Evolutionary conservation across 1,284 basidiomycete genomes (phyloP), one percentile per base, ranked within the genome.

Genomic region (Pisolithus thermaeus): DNA sequence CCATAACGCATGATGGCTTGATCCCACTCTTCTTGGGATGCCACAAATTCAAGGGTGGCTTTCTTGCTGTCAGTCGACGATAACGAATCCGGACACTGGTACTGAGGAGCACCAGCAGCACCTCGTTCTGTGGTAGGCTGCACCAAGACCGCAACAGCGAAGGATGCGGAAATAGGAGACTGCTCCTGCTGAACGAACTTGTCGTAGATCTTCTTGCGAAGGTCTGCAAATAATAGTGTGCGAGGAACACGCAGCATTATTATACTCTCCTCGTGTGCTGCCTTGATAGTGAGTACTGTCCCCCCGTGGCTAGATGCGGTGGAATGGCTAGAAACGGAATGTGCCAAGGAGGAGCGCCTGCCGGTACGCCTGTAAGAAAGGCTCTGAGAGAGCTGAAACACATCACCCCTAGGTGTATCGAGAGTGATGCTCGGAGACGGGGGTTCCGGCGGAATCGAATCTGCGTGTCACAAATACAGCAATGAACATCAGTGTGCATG

Each of bases 131-230:
- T 38, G 14, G 50, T 49, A 43, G 40, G 36, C 32, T 59, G 64
- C 40, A 73, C 63, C 51, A 79, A 71, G 46, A 77, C 68, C 11
- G 73, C 79, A 22, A 88, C 65, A 8, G 71, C 70, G 62, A 88
- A 87, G 8, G 70, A 63, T 7, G 73, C 67, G 2, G 74, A 72
- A 22, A 87, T 74, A 7, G 72, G 68, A 43, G 81, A 58, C 49
- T 74, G 76, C 60, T 82, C 83, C 57, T 82, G 77, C 16, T 72
- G 70, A 18, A 75, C 71, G 59, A 89, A 82, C 61, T 86, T 87
- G 49, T 81, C 78, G 55, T 77, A 74, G 22, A 89, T 66, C 47
- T 76, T 76, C 41, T 67, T 64, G 48, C 82, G 80, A 14, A 87
- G 56, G 40, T 81, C 79, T 11, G 61, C 58, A 52, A 83, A 74